These are phyloP conservation scores for Podospora didyma DNA, from an alignment of 495 filamentous ascomycete species.

Conservation along the genomic window DNA sequence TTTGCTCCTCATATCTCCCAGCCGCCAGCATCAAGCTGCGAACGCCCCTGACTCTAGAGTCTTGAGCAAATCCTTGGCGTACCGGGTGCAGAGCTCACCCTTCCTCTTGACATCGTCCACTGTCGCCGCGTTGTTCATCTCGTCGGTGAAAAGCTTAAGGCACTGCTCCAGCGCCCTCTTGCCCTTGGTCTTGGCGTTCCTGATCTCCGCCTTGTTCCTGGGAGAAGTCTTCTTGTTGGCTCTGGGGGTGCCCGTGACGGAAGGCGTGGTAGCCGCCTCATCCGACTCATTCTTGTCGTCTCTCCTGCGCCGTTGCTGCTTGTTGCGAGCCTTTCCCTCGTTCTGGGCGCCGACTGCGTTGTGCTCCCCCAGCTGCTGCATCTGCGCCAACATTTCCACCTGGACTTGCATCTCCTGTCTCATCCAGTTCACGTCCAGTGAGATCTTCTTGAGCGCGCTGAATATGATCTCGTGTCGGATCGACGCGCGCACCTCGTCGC, in stretches of 20 bases:
- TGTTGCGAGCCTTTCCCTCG: not conserved
- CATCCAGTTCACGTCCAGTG: slow-evolving; percentile 7
- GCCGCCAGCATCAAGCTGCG: not conserved
- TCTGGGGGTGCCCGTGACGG: no score
- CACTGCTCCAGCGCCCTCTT: slow-evolving; percentile 19
- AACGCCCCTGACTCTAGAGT: slow-evolving; percentile 1
- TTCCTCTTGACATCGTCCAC: slow-evolving; percentile 11
- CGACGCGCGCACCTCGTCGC: slow-evolving; percentile 9
- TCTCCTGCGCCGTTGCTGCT: not conserved
- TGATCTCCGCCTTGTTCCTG: not conserved
- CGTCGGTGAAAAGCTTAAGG: slow-evolving; percentile 7
- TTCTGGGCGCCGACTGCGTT: no score
- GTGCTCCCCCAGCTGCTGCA: no score
- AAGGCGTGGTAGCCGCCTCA: not conserved
- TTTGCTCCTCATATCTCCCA: not conserved
- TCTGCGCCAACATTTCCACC: no score
- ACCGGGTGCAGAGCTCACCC: slow-evolving; percentile 19
- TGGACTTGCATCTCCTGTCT: not conserved
- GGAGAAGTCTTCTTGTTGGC: not conserved
- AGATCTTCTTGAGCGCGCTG: slow-evolving; percentile 15
- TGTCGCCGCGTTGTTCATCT: slow-evolving; percentile 15
- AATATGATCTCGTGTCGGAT: slow-evolving; percentile 22
- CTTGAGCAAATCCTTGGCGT: slow-evolving; percentile 23
- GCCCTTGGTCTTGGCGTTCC: slow-evolving; percentile 7
- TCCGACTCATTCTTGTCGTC: not conserved